A percentile compares a stretch with the other conserved stretches of the same genome.
phyloP scores from a whole-genome alignment of 2,329 filamentous ascomycete species.

The Bipolaris gigantea region DNA sequence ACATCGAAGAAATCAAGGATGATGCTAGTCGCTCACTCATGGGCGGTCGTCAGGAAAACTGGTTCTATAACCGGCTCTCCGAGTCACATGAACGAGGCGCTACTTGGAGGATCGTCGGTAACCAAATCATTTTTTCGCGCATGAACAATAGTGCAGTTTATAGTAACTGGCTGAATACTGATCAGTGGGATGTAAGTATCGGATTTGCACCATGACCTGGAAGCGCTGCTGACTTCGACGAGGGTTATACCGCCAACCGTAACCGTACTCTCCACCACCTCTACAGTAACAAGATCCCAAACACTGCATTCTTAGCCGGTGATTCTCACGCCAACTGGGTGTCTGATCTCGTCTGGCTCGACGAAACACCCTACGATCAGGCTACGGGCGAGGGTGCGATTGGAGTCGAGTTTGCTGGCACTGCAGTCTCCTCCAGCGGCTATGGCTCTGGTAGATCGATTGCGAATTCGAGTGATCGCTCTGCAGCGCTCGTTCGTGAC shows the following conservation, averaged over 20 bases:
- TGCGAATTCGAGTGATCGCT: slow-evolving; percentile 54
- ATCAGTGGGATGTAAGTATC: slow-evolving; percentile 57
- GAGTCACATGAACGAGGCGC: slow-evolving; percentile 62
- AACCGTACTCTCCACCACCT: slow-evolving; percentile 69
- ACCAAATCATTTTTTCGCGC: slow-evolving; percentile 56
- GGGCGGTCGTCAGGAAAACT: slow-evolving; percentile 71
- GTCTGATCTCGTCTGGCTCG: slow-evolving; percentile 48
- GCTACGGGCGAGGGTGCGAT: slow-evolving; percentile 44
- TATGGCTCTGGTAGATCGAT: slow-evolving; percentile 21
- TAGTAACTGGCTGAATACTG: slow-evolving; percentile 49
- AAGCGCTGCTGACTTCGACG: slow-evolving; percentile 14
- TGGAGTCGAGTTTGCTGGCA: slow-evolving; percentile 60
- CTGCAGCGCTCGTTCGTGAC: slow-evolving; percentile 34
- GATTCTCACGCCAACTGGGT: slow-evolving; percentile 67
- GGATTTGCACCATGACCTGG: background rate
- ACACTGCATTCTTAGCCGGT: slow-evolving; percentile 71
- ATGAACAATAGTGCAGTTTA: slow-evolving; percentile 31
- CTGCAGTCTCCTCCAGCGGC: slow-evolving; percentile 64
- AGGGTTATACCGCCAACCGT: slow-evolving; percentile 67
- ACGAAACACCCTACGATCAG: slow-evolving; percentile 42
- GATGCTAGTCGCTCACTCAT: slow-evolving; percentile 69
- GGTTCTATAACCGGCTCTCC: slow-evolving; percentile 56
- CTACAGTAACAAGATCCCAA: slow-evolving; percentile 66
- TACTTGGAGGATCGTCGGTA: slow-evolving; percentile 69
- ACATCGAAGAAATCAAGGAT: slow-evolving; percentile 62